Conservation (phyloP, 768 basidiomycete species). For the Naematelia aurantialba region DNA sequence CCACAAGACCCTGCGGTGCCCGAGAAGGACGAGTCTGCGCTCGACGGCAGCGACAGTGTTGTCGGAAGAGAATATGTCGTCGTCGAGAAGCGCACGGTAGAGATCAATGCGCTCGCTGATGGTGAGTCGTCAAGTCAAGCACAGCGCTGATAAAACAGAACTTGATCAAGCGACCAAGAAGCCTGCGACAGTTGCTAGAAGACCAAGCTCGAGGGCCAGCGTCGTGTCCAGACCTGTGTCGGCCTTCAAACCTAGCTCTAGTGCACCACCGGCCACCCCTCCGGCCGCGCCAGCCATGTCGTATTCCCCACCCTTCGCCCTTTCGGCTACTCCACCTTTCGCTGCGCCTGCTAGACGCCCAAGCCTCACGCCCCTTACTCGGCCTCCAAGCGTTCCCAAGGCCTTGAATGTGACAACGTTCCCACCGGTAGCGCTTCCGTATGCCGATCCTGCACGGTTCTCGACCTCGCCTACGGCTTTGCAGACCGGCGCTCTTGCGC, state of each 20-base stretch:
- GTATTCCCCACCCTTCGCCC: slow-evolving; percentile 47
- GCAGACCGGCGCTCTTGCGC: slow-evolving; percentile 49
- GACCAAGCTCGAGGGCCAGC: slow-evolving; percentile 47
- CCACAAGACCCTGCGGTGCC: slow-evolving; percentile 9
- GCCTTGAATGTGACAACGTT: slow-evolving; percentile 10
- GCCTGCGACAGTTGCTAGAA: slow-evolving; percentile 45
- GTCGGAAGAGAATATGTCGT: slow-evolving; percentile 75
- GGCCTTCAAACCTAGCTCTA: slow-evolving; percentile 34
- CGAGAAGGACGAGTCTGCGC: slow-evolving; percentile 31
- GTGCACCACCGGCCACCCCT: slow-evolving; percentile 5
- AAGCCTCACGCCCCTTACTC: not conserved
- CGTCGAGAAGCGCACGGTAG: slow-evolving; percentile 84
- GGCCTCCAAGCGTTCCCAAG: not conserved
- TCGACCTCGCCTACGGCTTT: slow-evolving; percentile 43
- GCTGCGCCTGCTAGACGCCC: slow-evolving; percentile 18
- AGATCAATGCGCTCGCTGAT: slow-evolving; percentile 87
- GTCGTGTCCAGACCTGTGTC: slow-evolving; percentile 44
- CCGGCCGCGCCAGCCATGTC: slow-evolving; percentile 33
- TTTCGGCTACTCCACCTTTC: slow-evolving; percentile 51
- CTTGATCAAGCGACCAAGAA: slow-evolving; percentile 51
- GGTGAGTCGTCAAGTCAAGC: slow-evolving; percentile 56
- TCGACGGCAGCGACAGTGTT: slow-evolving; percentile 27
- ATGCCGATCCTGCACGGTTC: slow-evolving; percentile 23
- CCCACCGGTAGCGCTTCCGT: slow-evolving; percentile 18
- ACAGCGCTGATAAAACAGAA: slow-evolving; percentile 34